Conservation (phyloP, 306 rosid genomes). For the Quercus rubra region DNA sequence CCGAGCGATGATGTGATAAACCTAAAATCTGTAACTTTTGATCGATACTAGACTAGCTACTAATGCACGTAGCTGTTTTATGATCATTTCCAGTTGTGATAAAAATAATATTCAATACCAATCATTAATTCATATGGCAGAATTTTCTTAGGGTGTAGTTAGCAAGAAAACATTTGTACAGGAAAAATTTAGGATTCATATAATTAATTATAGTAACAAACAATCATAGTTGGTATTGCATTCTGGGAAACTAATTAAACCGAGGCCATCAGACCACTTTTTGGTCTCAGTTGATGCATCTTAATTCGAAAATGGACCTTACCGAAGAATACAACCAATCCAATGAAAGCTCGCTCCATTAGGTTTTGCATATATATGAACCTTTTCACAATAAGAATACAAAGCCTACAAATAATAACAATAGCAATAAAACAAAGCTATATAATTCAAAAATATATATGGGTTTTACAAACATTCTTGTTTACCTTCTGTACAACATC, state of each 20-base stretch:
- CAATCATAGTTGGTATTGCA: not conserved
- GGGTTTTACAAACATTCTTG: slow-evolving; percentile 9
- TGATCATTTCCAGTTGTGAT: not conserved
- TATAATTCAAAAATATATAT: slow-evolving; percentile 7
- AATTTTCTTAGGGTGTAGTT: not conserved
- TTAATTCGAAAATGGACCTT: not conserved
- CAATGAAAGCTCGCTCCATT: not conserved
- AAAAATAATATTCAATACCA: not conserved
- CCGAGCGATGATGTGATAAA: not conserved
- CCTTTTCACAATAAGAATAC: not conserved
- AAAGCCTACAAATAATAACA: not conserved
- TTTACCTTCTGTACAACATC: slow-evolving; percentile 58
- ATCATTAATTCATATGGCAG: not conserved
- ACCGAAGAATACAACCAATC: not conserved
- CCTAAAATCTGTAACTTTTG: not conserved
- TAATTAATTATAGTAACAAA: not conserved
- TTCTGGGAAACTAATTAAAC: not conserved
- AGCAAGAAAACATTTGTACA: slow-evolving; percentile 5
- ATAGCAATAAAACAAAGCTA: not conserved
- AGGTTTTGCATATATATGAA: not conserved
- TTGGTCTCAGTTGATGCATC: not conserved
- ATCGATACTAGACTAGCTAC: not conserved
- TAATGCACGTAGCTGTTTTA: not conserved
- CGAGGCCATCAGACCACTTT: not conserved
- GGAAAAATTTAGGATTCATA: not conserved